phyloP scores from a whole-genome alignment of 768 basidiomycete genomes.

The Rhodosporidiobolus odoratus region DNA sequence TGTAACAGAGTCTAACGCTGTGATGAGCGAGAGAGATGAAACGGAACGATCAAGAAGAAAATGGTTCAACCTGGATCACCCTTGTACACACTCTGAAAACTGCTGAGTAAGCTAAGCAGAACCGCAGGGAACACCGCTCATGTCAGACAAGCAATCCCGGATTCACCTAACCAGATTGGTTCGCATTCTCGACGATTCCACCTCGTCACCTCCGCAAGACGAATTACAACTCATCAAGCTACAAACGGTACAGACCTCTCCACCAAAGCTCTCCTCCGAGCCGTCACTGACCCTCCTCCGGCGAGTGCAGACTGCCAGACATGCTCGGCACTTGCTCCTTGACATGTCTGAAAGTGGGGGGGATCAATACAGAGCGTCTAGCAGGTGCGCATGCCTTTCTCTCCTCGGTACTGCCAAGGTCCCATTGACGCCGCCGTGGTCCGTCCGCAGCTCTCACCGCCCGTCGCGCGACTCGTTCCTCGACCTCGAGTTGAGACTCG shows the following conservation, averaged over 20 bases:
- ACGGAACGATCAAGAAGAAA: no score
- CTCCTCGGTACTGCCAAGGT: background rate
- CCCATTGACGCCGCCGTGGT: background rate
- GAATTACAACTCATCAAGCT: conserved; percentile 8
- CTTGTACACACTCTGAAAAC: background rate
- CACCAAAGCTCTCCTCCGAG: background rate
- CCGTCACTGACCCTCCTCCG: background rate
- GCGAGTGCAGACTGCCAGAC: conserved; percentile 10
- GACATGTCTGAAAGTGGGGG: background rate
- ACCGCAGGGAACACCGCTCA: background rate
- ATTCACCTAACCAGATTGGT: conserved; percentile 16
- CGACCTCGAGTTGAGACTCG: conserved; percentile 15
- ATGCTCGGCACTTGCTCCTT: conserved; percentile 7
- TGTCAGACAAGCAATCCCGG: background rate
- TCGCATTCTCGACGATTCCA: background rate
- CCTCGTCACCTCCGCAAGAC: background rate
- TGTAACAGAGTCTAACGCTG: no score
- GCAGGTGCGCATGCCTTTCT: background rate
- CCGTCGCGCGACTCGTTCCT: conserved; percentile 1
- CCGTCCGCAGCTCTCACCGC: background rate
- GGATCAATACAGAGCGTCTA: background rate
- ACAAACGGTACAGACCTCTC: background rate
- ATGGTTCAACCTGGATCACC: no score
- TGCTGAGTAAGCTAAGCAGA: background rate
- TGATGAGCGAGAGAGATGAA: no score